Conservation (phyloP, 208 protist genomes). For the Vickermania ingenoplastis region DNA sequence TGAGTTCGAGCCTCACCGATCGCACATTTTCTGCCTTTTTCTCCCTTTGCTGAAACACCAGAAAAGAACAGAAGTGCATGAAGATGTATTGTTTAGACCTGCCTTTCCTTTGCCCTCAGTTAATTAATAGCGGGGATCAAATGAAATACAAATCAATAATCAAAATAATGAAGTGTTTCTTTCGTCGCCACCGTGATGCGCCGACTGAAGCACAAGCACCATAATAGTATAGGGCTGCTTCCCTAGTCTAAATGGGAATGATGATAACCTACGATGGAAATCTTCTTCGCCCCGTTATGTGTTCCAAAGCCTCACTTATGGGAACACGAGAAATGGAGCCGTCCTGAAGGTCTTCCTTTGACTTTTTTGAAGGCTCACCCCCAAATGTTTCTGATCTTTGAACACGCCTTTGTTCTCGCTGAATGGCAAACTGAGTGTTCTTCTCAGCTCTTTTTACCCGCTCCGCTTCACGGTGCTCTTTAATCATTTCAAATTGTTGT, state of each 20-base stretch:
- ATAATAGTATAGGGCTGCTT: no score
- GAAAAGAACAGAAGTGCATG: neutral
- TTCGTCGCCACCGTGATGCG: no score
- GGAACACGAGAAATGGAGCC: neutral
- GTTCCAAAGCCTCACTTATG: neutral
- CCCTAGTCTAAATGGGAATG: no score
- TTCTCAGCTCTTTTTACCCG: neutral
- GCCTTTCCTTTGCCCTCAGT: no score
- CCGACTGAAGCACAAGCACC: no score
- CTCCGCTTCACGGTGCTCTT: neutral
- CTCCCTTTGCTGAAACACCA: neutral
- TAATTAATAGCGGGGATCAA: no score
- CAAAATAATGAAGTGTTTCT: no score
- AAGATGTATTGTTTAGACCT: no score
- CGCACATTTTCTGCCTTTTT: conserved; percentile 13
- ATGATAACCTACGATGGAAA: no score
- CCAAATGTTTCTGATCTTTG: neutral
- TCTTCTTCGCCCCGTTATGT: no score
- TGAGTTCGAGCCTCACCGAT: conserved; percentile 86
- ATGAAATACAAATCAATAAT: no score
- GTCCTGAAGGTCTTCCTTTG: neutral
- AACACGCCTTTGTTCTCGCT: neutral
- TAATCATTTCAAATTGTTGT: no score
- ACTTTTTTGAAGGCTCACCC: neutral
- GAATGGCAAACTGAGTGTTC: neutral